phyloP scores from a whole-genome alignment of 306 rosid genomes.

The peach (Prunus persica) region Prunus_persica_NCBIv2 NC_034014.1:25042501-25043000 shows the following conservation, averaged over 20 bases:
- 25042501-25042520: neutral
- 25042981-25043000: no score
- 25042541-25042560: conserved; percentile 20
- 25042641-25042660: neutral
- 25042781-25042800: neutral
- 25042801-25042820: neutral
- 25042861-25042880: neutral
- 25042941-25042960: neutral
- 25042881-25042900: neutral
- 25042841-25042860: neutral
- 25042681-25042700: neutral
- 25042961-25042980: no score
- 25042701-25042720: neutral
- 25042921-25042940: neutral
- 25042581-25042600: conserved; percentile 39
- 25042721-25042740: neutral
- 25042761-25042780: neutral
- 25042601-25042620: conserved; percentile 28
- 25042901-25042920: neutral
- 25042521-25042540: conserved; percentile 13
- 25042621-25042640: neutral
- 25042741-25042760: neutral
- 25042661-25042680: neutral
- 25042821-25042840: neutral
- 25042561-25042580: conserved; percentile 30